Percentiles rank a stretch among this genome's conserved stretches.
phyloP scores from a whole-genome alignment of 2,329 filamentous ascomycete genomes.

The Aspergillus pseudoterreus region DNA sequence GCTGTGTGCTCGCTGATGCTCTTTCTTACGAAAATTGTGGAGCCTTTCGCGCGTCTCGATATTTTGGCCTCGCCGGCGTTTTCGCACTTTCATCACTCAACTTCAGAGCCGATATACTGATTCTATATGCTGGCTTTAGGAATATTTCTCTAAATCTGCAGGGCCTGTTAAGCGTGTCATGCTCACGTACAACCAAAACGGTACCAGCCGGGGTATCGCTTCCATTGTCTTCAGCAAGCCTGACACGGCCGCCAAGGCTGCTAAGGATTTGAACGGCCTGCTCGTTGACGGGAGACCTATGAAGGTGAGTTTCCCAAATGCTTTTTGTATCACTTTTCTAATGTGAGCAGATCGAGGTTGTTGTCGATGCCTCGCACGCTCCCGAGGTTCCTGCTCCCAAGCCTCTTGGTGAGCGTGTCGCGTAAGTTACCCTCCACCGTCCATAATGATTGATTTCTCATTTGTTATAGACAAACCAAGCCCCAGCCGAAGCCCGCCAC shows the following conservation, averaged over 20 bases:
- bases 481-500: conserved; percentile 79
- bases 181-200: conserved; percentile 88
- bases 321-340: conserved; percentile 9
- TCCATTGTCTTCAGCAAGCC: conserved; percentile 80
- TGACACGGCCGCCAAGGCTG: conserved; percentile 80
- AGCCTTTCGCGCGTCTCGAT: conserved; percentile 18
- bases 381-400: conserved; percentile 66
- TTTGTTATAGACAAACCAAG: conserved; percentile 54
- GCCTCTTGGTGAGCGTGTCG: conserved; percentile 78
- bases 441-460: conserved; percentile 16
- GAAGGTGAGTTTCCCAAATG: conserved; percentile 59
- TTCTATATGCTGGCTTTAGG: conserved; percentile 62
- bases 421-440: conserved; percentile 47
- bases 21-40: conserved; percentile 24
- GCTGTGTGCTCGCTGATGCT: conserved; percentile 61
- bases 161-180: conserved; percentile 88
- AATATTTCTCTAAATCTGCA: conserved; percentile 88
- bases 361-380: conserved; percentile 72
- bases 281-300: conserved; percentile 87
- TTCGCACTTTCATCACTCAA: conserved; percentile 19
- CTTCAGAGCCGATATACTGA: conserved; percentile 41
- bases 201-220: conserved; percentile 85
- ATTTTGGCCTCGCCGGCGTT: conserved; percentile 22
- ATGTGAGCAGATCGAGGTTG: conserved; percentile 71
- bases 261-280: conserved; percentile 78